These are phyloP conservation scores for Pyricularia sp. DNA, from an alignment of 2,329 filamentous ascomycete genomes.

Conservation along the genomic window DNA sequence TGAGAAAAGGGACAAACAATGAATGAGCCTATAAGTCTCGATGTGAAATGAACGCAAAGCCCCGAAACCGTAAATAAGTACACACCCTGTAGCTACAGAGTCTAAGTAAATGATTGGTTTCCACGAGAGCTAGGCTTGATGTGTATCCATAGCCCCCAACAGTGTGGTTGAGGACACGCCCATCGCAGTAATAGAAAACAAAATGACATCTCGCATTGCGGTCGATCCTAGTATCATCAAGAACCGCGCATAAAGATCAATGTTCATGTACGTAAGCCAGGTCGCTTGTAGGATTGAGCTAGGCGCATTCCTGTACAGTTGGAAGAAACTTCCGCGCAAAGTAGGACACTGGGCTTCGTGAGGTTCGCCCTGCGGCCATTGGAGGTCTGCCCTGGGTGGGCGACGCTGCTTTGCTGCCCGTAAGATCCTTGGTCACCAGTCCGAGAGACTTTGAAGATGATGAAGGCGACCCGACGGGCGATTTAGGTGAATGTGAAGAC, in stretches of 20 bases:
- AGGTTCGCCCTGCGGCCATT: constrained; percentile 23
- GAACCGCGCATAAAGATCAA: not conserved
- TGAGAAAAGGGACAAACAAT: not conserved
- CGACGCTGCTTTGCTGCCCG: constrained; percentile 23
- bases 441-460: constrained; percentile 22
- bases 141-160: not conserved
- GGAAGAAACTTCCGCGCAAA: constrained; percentile 27
- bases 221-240: not conserved
- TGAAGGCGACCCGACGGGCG: constrained; percentile 17
- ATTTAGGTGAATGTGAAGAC: constrained; percentile 40
- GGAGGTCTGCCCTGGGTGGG: constrained; percentile 32
- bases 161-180: not conserved
- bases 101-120: not conserved
- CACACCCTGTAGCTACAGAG: not conserved
- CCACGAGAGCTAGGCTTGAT: not conserved
- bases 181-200: not conserved
- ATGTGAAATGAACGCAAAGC: not conserved
- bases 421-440: constrained; percentile 14
- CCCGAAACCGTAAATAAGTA: not conserved
- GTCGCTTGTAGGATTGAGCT: not conserved
- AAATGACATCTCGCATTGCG: not conserved
- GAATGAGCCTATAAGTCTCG: not conserved
- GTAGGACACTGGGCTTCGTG: constrained; percentile 23
- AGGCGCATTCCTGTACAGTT: constrained; percentile 24
- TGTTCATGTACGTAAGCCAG: not conserved